Base-by-base conservation (phyloP, 352 stramenopile genomes). In the Phytophthora citrophthora region DNA sequence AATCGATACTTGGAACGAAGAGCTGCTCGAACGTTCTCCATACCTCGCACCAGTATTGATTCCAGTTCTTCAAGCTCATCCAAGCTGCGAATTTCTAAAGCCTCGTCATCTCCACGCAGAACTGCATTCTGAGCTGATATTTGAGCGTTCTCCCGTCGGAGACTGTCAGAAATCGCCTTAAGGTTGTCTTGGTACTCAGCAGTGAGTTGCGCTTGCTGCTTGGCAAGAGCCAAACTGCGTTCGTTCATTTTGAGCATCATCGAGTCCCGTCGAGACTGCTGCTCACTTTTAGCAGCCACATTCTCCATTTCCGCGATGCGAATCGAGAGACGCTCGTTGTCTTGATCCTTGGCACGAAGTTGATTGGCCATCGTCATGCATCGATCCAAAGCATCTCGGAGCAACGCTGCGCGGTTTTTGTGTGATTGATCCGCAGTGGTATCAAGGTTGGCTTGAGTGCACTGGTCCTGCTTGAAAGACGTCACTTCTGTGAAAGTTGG, bases 31-130 rank as follows among this genome's bases (percentile, higher is more conserved):
- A 88, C 66, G 4, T 48, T 54, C 34, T 72, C 44, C 62, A 83
- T 69, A 2, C 61, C 56, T 6, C 40, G 46, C 20, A 55, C 29
- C 10, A 89, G 48, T 15, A 66, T 61, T 8, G 32, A 50, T 51
- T 88, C 77, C 2, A 89, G 51, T 31, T 63, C 60, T 60, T 89
- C 80, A 26, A 89, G 62, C 2, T 86, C 70, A 5, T 75, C 61
- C 27, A 86, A 51, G 9, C 45, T 72, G 26, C 74, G 51, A 1
- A 68, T 48, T 2, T 61, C 55, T 11, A 90, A 51, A 13, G 54
- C 24, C n/a, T 63, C 20, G 13, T 61, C 49, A 1, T 70, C 50
- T n/a, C 68, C 66, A 26, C 48, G 54, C 11, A 81, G 24, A 27
- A 65, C 24, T 2, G 53, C 53, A 29, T 70, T 72, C 32, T 60